Evolutionary conservation across 2,329 filamentous ascomycete species (phyloP).

Genomic region (Fusarium secorum): DNA sequence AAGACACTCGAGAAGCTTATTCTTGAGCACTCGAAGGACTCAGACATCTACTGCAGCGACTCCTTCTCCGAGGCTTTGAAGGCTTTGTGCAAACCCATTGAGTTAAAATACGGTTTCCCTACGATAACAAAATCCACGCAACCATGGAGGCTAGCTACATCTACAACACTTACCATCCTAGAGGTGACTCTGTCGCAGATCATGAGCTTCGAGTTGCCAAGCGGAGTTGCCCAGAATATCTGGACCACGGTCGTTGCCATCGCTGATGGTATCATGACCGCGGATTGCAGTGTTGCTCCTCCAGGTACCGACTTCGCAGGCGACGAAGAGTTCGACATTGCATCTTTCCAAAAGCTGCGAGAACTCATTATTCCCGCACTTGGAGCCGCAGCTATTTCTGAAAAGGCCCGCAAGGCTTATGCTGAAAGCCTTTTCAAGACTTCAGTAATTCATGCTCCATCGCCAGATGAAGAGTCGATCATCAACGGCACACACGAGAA

Average conservation of each 20-base stretch:
- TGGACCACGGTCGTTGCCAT: constrained; percentile 75
- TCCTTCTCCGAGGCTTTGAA: constrained; percentile 71
- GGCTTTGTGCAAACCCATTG: constrained; percentile 74
- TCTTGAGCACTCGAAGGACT: constrained; percentile 64
- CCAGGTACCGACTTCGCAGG: constrained; percentile 59
- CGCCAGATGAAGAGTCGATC: constrained; percentile 61
- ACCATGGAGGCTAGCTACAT: constrained; percentile 84
- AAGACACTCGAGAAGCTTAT: constrained; percentile 69
- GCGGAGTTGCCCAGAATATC: constrained; percentile 61
- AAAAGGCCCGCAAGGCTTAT: constrained; percentile 73
- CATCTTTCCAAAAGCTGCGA: constrained; percentile 73
- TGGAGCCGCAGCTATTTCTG: constrained; percentile 70
- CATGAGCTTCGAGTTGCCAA: constrained; percentile 56
- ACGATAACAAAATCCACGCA: constrained; percentile 73
- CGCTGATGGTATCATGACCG: constrained; percentile 72
- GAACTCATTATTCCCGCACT: constrained; percentile 78
- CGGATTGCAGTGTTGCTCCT: constrained; percentile 62
- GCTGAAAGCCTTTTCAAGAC: constrained; percentile 79
- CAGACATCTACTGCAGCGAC: constrained; percentile 74
- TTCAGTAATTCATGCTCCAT: constrained; percentile 78
- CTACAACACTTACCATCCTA: constrained; percentile 72
- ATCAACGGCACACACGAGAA: constrained; percentile 57
- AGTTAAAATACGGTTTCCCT: constrained; percentile 81
- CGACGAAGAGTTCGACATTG: constrained; percentile 85
- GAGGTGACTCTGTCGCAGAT: constrained; percentile 70